Base-by-base conservation (phyloP, 805 yeast species). In the Saturnispora ahearnii region DNA sequence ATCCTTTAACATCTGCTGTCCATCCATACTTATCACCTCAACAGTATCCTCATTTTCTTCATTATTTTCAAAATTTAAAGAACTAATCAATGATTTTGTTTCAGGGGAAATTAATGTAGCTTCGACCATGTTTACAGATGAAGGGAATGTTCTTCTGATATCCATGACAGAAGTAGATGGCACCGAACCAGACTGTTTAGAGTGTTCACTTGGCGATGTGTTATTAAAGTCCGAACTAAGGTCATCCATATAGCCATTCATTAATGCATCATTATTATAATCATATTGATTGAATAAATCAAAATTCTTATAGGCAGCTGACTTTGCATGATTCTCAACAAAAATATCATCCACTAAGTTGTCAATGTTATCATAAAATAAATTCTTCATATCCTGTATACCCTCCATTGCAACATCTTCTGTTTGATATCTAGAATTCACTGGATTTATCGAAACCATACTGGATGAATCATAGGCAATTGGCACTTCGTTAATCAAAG, bases 341-440 rank as follows among this genome's bases (percentile, higher is more conserved):
- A 52, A 46, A 3, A 59, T 47, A 6, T 51, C 52, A 15, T 56
- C 51, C 28, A 59, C 34, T 38, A 57, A 46, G 18, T 36, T 51
- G 29, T 58, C 59, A 22, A 53, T 48, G 46, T 57, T 49, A 3
- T 54, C 60, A 34, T 48, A 53, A n/a, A 56, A 31, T 32, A 58
- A 41, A 26, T 51, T 55, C 9, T 51, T 36, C 44, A 54, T 24
- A 45, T 45, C 41, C 21, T 32, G 28, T 10, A 12, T 7, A n/a
- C 32, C 45, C 18, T 21, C 38, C 22, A 43, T 31, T 21, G 30
- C 26, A 22, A 38, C 34, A 30, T 43, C 22, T 12, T 46, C n/a
- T 22, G 22, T n/a, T 37, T 13, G 21, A 8, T 5, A 10, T 15
- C 7, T 30, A 15, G 18, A 11, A 15, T 24, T 18, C 13, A n/a